Conservation (phyloP, 441 rosid genomes). For the Dalechampia spathulata region DNA sequence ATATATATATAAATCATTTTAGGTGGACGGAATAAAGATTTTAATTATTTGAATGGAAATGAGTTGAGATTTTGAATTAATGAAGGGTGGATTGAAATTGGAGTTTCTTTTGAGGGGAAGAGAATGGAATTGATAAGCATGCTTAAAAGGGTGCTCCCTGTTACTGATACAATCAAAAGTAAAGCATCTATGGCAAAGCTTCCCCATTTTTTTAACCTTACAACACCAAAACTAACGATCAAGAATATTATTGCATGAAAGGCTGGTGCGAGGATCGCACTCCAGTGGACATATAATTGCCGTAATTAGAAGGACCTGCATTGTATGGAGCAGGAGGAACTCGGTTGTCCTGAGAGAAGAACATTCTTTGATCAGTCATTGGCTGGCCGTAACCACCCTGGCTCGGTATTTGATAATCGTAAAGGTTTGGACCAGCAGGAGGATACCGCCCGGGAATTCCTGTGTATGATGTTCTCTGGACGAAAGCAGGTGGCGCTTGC, state of each 20-base stretch:
- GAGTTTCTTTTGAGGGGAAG: no score
- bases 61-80: no score
- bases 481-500: conserved; percentile 29
- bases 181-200: conserved; percentile 4
- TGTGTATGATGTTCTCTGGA: conserved; percentile 21
- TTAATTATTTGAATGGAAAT: no score
- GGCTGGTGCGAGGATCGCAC: conserved; percentile 35
- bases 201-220: background rate
- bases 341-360: conserved; percentile 31
- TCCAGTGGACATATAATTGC: conserved; percentile 23
- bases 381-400: conserved; percentile 35
- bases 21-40: no score
- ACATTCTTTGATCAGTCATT: conserved; percentile 35
- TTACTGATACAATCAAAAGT: no score
- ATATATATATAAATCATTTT: no score
- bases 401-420: conserved; percentile 32
- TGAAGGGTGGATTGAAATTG: no score
- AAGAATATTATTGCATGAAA: conserved; percentile 22
- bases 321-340: conserved; percentile 18
- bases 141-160: no score
- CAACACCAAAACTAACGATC: background rate
- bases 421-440: conserved; percentile 27
- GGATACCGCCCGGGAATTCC: conserved; percentile 34
- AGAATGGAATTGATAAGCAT: no score
- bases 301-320: conserved; percentile 27